Percentiles rank a stretch among this genome's conserved stretches.
phyloP scores from a whole-genome alignment of 148 eudicot species.

The Pharnaceum exiguum region DNA sequence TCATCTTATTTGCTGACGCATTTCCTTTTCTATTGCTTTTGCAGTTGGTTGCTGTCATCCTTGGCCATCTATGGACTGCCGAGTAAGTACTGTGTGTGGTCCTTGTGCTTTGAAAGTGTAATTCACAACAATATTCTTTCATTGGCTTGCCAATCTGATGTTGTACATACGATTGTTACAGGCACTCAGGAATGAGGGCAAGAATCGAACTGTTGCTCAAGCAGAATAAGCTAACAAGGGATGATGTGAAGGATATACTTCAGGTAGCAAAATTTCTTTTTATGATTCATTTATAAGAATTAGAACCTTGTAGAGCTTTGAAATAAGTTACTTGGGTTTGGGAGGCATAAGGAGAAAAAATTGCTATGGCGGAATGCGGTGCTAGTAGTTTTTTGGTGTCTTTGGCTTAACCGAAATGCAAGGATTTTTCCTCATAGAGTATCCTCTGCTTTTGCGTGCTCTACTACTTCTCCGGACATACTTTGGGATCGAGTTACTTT shows the following conservation, averaged over 20 bases:
- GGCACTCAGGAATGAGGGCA: slow-evolving; percentile 66
- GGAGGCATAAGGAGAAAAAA: too few species aligned
- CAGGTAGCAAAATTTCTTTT: slow-evolving; percentile 42
- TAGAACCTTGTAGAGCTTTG: background rate
- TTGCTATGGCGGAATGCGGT: too few species aligned
- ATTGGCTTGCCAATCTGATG: background rate
- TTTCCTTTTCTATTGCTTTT: slow-evolving; percentile 10
- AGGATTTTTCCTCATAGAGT: too few species aligned
- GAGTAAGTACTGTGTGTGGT: slow-evolving; percentile 61
- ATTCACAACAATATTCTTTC: background rate
- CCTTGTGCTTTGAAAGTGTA: background rate
- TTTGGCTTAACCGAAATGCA: too few species aligned
- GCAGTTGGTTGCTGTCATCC: slow-evolving; percentile 87
- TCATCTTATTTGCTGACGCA: slow-evolving; percentile 12
- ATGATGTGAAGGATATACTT: slow-evolving; percentile 74
- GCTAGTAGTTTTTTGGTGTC: too few species aligned
- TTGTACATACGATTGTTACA: slow-evolving; percentile 21
- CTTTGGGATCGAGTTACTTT: too few species aligned
- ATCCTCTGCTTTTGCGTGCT: too few species aligned
- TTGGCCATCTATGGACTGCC: slow-evolving; percentile 97
- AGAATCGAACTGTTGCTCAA: slow-evolving; percentile 86
- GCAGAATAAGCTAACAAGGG: slow-evolving; percentile 84
- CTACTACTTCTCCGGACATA: too few species aligned
- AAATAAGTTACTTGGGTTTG: background rate
- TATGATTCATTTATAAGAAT: too few species aligned